A percentile compares a stretch with the other conserved stretches of the same genome.
phyloP scores from a whole-genome alignment of 495 filamentous ascomycete genomes.

The Daldinia childiae region DNA sequence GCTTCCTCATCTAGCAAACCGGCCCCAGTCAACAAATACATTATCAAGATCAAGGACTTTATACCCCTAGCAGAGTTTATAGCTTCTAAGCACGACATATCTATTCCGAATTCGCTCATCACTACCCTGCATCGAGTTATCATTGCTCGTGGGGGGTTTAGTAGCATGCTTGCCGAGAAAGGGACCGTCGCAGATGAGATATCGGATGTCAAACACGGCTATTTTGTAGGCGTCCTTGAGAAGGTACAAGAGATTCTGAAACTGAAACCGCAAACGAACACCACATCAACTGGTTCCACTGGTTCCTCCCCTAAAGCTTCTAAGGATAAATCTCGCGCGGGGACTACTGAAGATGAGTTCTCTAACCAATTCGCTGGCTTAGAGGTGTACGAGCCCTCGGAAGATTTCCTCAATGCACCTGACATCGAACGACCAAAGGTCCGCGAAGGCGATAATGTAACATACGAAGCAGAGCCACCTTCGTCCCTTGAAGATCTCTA shows the following conservation, averaged over 20 bases:
- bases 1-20: not conserved
- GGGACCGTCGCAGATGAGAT: not conserved
- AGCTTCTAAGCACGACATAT: constrained; percentile 32
- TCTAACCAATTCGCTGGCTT: not conserved
- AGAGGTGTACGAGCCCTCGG: not conserved
- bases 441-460: constrained; percentile 3
- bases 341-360: not conserved
- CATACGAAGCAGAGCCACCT: constrained; percentile 49
- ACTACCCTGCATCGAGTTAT: constrained; percentile 46
- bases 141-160: constrained; percentile 29
- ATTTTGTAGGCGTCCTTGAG: not conserved
- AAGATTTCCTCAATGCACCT: not conserved
- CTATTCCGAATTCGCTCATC: constrained; percentile 40
- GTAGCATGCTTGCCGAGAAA: not conserved
- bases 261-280: not conserved
- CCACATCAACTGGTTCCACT: too few species aligned
- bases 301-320: not conserved
- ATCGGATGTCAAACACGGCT: not conserved
- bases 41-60: constrained; percentile 54
- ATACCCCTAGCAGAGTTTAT: constrained; percentile 51
- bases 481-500: constrained; percentile 42
- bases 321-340: not conserved
- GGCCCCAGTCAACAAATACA: constrained; percentile 33
- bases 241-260: not conserved
- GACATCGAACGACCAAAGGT: constrained; percentile 8